Conservation (phyloP, 345 rosid genomes). For the Salix udensis region DNA sequence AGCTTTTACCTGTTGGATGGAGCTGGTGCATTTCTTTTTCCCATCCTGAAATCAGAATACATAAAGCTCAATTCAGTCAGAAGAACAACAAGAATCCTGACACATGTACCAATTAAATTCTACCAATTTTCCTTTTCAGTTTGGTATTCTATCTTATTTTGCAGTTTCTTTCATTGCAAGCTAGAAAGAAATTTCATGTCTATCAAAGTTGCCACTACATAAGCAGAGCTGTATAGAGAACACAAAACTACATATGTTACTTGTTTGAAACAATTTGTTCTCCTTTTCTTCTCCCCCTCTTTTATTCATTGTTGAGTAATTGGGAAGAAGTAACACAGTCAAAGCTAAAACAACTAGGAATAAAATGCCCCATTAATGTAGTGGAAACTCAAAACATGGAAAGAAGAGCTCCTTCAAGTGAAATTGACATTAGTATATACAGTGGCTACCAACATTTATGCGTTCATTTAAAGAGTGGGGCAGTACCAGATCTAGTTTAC, state of each 20-base stretch:
- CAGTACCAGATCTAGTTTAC: constrained; percentile 53
- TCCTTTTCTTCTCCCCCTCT: background rate
- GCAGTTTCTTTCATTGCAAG: background rate
- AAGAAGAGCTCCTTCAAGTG: background rate
- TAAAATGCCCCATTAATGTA: background rate
- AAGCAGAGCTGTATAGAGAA: background rate
- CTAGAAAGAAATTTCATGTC: background rate
- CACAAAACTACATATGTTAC: background rate
- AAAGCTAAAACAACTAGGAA: background rate
- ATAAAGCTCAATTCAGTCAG: background rate
- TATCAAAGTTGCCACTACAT: background rate
- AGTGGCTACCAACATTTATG: constrained; percentile 1
- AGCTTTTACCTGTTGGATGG: constrained; percentile 69
- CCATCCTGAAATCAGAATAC: constrained; percentile 46
- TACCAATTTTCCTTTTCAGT: background rate
- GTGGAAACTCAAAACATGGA: background rate
- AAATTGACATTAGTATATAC: background rate
- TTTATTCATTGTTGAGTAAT: background rate
- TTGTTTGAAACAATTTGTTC: background rate
- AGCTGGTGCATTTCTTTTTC: constrained; percentile 52
- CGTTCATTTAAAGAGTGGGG: constrained; percentile 12
- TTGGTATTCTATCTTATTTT: background rate
- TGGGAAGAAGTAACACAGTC: background rate
- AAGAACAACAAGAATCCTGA: background rate
- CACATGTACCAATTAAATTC: background rate